Base-by-base conservation (phyloP, 1,284 basidiomycete genomes). In the Coniferiporia sulphurascens region DNA sequence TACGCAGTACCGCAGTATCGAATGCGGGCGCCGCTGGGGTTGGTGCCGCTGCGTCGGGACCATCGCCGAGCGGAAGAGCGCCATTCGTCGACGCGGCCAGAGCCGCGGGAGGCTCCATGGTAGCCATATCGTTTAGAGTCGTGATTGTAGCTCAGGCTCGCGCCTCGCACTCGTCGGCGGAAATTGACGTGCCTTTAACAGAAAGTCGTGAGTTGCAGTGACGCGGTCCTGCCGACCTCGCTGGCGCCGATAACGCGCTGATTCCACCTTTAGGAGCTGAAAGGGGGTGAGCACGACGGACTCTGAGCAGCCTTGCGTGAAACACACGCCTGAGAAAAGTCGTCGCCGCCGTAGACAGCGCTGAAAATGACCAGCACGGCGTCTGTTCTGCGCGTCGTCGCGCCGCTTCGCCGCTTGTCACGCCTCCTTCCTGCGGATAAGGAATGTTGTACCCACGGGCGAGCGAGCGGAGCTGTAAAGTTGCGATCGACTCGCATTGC, bases 1-100 rank as follows among this genome's bases (percentile, higher is more conserved):
- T 17, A 8, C 65, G 64, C 62, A 75, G 70, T n/a, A 65, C 60
- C 17, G 64, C 56, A n/a, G 67, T 60, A 62, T 74, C 72, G 57
- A 73, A 69, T 13, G 67, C 48, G n/a, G 64, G 35, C 8, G 66
- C 55, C 10, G 63, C 48, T 9, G 68, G 34, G 27, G 63, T 22
- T 7, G 65, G 48, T 19, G 61, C 34, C 1, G 53, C 54, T n/a
- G 54, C 17, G 7, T 38, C 48, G 8, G 62, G 58, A 12, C 55
- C 55, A 35, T 56, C 55, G 9, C 15, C 35, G n/a, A 10, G 41
- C 27, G 55, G 21, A 21, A 43, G 54, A n/a, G 52, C 38, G 54
- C 57, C 53, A 32, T 62, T 59, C 32, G 53, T 49, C 13, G 52
- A 27, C 15, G 56, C n/a, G 32, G 54, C 51, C 21, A 56, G 60